Base-by-base conservation (phyloP, 2,329 filamentous ascomycete genomes). In the Arthrinium puccinioides region DNA sequence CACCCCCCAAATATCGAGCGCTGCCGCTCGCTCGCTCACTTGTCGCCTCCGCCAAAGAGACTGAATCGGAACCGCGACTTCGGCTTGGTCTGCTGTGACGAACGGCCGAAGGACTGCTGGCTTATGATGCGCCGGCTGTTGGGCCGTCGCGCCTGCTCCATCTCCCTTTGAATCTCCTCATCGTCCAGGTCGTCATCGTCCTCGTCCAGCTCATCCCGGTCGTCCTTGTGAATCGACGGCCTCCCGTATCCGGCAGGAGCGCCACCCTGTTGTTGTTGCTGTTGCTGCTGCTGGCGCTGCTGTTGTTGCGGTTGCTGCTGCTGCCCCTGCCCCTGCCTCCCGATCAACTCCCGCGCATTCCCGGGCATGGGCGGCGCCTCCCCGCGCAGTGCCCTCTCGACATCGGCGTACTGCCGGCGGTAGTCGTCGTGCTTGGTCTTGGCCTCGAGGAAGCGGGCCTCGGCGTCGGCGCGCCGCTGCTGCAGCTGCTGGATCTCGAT, bases 371-470 rank as follows among this genome's bases (percentile, higher is more conserved):
- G 42, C 23, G 58, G 44, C 14, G 35, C 35, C n/a, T 67, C 63
- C 0, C 64, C 64, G 0, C 62, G 50, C 46, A 68, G 53, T 1
- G 64, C 64, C 29, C 58, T 50, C 46, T 63, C 61, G 32, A 67
- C 64, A 25, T 67, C 61, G 10, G 46, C 42, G 39, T 66, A 59
- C 49, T 67, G 64, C 5, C 62, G 55, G 31, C 52, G 51, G 41
- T 67, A 67, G 38, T 67, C 62, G 40, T 68, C 64, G 37, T 67
- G 63, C 53, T 66, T 66, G 41, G 46, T 32, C 49, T 66, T 66
- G 37, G 63, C 62, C 18, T 67, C 63, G 23, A 61, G 41, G 52
- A 57, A 67, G 15, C 63, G 61, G 6, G 54, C 54, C 51, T 67
- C 64, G 5, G 63, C 59, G 27, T 57, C 55, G 20, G 59, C 56